Conservation (phyloP, 1,139 yeast genomes). For the Kodamaea sp. region DNA sequence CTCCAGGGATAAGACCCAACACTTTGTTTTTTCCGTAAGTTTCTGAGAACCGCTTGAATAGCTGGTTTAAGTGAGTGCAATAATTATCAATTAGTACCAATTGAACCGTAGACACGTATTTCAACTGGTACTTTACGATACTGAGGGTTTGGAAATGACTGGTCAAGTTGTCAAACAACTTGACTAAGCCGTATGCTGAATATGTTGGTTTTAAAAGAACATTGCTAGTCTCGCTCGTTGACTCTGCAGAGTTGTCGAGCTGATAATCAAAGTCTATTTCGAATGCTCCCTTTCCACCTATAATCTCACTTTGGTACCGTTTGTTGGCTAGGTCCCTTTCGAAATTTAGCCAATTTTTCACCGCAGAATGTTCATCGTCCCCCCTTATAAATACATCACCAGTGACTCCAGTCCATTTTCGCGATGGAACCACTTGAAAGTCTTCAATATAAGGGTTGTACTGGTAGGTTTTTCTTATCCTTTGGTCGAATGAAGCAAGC, state of each 20-base stretch:
- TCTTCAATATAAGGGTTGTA: conserved; percentile 50
- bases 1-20: conserved; percentile 41
- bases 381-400: conserved; percentile 51
- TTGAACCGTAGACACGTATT: conserved; percentile 71
- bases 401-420: conserved; percentile 60
- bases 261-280: conserved; percentile 61
- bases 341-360: conserved; percentile 60
- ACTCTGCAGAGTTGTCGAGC: conserved; percentile 13
- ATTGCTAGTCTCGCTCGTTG: conserved; percentile 7
- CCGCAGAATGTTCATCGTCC: conserved; percentile 35
- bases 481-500: conserved; percentile 58
- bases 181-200: conserved; percentile 62
- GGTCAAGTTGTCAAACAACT: conserved; percentile 67
- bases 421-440: conserved; percentile 28
- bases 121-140: conserved; percentile 64
- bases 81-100: conserved; percentile 63
- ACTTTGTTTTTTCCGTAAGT: conserved; percentile 38
- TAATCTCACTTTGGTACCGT: conserved; percentile 58
- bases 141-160: conserved; percentile 58
- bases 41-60: conserved; percentile 50
- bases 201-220: conserved; percentile 58
- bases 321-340: conserved; percentile 60
- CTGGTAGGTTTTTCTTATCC: conserved; percentile 52
- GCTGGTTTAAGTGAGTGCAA: conserved; percentile 48
- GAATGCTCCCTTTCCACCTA: conserved; percentile 55